These are phyloP conservation scores for Lactarius tabidus DNA, from an alignment of 768 basidiomycete species.

Conservation along the genomic window DNA sequence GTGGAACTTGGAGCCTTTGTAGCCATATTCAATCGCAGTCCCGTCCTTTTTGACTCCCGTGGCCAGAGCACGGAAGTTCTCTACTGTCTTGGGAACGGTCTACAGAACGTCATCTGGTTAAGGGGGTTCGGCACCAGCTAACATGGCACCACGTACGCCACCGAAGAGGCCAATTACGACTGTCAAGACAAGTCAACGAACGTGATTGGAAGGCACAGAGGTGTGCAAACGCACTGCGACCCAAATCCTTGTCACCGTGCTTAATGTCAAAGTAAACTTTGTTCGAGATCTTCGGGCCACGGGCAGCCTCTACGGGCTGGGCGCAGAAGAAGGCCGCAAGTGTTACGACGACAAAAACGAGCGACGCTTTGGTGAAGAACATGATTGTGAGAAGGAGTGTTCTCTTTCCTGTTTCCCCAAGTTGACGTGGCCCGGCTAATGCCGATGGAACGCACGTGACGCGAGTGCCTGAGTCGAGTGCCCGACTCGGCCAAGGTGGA, in stretches of 20 bases:
- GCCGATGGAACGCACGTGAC: conserved; percentile 1
- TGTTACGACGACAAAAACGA: conserved; percentile 59
- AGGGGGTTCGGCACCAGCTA: neutral
- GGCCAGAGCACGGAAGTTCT: conserved; percentile 94
- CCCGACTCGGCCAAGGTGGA: too few species aligned
- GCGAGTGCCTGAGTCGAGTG: neutral
- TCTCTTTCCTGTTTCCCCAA: neutral
- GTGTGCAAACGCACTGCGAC: conserved; percentile 55
- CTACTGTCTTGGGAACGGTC: conserved; percentile 94
- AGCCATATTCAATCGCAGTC: conserved; percentile 69
- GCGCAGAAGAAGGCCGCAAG: conserved; percentile 68
- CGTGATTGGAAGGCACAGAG: neutral
- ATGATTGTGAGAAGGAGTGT: conserved; percentile 33
- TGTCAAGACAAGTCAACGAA: conserved; percentile 30
- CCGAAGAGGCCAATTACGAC: conserved; percentile 90
- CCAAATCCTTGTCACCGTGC: conserved; percentile 84
- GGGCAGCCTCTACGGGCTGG: conserved; percentile 72
- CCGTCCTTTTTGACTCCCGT: conserved; percentile 81
- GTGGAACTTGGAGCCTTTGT: conserved; percentile 96
- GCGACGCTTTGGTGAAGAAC: conserved; percentile 60
- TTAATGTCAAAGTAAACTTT: conserved; percentile 94
- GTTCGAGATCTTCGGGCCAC: conserved; percentile 86
- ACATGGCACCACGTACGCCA: conserved; percentile 45
- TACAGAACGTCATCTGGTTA: conserved; percentile 30
- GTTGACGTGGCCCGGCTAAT: conserved; percentile 10